Evolutionary conservation across 192 early-diverging fungal genomes (phyloP).

Genomic region (Fimicolochytrium jonesii): DNA sequence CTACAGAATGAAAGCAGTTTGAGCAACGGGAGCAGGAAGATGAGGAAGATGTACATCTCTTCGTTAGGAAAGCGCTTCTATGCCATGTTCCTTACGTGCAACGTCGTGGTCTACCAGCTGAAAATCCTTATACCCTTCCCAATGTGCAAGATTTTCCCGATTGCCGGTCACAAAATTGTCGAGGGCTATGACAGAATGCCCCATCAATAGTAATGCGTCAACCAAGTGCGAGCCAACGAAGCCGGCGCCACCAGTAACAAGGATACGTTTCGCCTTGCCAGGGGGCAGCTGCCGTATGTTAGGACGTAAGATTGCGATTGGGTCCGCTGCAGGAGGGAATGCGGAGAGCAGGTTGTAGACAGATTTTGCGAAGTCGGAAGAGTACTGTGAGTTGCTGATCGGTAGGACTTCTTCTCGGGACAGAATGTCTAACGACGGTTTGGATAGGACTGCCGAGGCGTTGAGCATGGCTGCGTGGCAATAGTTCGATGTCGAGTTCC

Average conservation of each 20-base stretch:
- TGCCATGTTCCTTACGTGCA: slow-evolving; percentile 45
- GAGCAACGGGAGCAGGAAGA: too few relatives aligned
- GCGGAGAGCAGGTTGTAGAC: too few relatives aligned
- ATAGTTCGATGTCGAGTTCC: too few relatives aligned
- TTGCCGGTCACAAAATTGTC: slow-evolving; percentile 81
- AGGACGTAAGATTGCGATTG: too few relatives aligned
- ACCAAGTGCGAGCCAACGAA: slow-evolving; percentile 91
- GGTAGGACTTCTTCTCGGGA: too few relatives aligned
- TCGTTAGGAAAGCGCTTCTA: background rate
- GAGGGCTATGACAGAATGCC: slow-evolving; percentile 70
- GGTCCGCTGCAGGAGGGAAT: too few relatives aligned
- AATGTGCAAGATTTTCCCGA: slow-evolving; percentile 72
- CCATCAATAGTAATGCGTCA: slow-evolving; percentile 78
- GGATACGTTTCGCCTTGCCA: slow-evolving; percentile 31
- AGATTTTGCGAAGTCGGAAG: too few relatives aligned
- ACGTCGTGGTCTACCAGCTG: slow-evolving; percentile 78
- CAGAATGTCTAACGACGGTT: too few relatives aligned
- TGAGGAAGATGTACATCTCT: background rate
- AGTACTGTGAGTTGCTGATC: too few relatives aligned
- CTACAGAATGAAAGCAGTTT: slow-evolving; percentile 18
- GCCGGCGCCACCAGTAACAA: slow-evolving; percentile 53
- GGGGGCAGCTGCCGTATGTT: too few relatives aligned
- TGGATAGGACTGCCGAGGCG: too few relatives aligned
- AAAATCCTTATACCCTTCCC: slow-evolving; percentile 79
- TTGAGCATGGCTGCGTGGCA: too few relatives aligned